Base-by-base conservation (phyloP, 2,329 filamentous ascomycete species). In the Dendryphion nanum region DNA sequence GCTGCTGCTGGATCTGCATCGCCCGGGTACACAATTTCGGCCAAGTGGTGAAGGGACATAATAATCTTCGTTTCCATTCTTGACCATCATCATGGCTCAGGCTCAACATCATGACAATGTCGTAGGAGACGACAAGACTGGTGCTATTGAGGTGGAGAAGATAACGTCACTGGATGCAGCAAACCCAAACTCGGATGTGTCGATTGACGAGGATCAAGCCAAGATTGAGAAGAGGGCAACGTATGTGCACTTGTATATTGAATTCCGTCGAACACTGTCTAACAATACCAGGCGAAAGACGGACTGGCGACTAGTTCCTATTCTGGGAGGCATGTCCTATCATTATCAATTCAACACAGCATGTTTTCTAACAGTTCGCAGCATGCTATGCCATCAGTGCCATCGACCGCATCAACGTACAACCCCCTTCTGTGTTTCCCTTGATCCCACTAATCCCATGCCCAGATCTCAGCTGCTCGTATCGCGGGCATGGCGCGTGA, bases 401-500 rank as follows among this genome's bases (percentile, higher is more conserved):
- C 4, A 51, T 53, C 21, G 50, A 49, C 29, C 46, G 48, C 16
- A 50, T 47, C 47, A 51, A 51, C 30, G 48, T 47, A 41, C 5
- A 38, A 14, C 20, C n/a, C 34, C 21, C 10, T n/a, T n/a, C n/a
- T n/a, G n/a, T n/a, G n/a, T n/a, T n/a, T n/a, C n/a, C n/a, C n/a
- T n/a, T n/a, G 23, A 30, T 30, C 29, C 10, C 10, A 17, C 29
- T n/a, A 26, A 26, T 26, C 10, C 23, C n/a, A 26, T 26, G 23
- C 4, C 14, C 36, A 46, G 45, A 47, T 47, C n/a, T 43, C 41
- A 18, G 49, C 47, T 13, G 59, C 57, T 15, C 50, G 51, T 13
- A 66, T 72, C 16, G 71, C 70, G 5, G 72, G 71, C 17, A 74
- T 75, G 71, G 59, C 63, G 7, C 49, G 57, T 8, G 71, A 75